phyloP scores from a whole-genome alignment of 306 rosid genomes.

The Potentilla sterilis region DNA sequence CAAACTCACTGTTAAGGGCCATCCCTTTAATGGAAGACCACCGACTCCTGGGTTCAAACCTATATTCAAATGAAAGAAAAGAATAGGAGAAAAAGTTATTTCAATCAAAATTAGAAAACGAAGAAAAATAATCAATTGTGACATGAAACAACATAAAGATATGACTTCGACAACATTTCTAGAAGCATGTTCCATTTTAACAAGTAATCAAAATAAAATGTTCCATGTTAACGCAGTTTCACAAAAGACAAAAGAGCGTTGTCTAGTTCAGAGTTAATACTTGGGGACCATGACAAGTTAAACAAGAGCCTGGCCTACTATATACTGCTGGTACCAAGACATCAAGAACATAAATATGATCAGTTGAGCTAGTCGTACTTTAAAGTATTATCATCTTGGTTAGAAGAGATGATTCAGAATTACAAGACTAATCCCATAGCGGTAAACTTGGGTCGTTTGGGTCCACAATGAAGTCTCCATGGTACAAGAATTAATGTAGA shows the following conservation, averaged over 20 bases:
- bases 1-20: constrained; percentile 89
- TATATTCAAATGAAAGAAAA: constrained; percentile 34
- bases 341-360: too few relatives aligned
- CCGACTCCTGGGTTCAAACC: constrained; percentile 76
- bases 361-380: too few relatives aligned
- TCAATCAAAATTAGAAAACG: neutral
- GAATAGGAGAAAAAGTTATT: neutral
- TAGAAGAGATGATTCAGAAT: neutral
- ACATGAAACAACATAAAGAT: neutral
- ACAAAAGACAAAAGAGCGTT: neutral
- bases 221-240: neutral
- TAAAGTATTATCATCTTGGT: neutral
- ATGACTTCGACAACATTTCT: neutral
- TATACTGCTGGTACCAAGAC: neutral
- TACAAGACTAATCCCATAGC: neutral
- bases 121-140: neutral
- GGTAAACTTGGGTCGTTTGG: neutral
- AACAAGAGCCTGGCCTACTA: neutral
- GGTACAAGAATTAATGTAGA: neutral
- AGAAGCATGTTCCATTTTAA: neutral
- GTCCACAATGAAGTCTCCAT: neutral
- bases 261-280: neutral
- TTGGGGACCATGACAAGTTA: constrained; percentile 2
- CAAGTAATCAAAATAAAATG: too few relatives aligned
- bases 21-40: constrained; percentile 83